Evolutionary conservation across 345 rosid species (phyloP), one percentile per base, ranked within the genome.

Genomic region (Erodium maritimum): DNA sequence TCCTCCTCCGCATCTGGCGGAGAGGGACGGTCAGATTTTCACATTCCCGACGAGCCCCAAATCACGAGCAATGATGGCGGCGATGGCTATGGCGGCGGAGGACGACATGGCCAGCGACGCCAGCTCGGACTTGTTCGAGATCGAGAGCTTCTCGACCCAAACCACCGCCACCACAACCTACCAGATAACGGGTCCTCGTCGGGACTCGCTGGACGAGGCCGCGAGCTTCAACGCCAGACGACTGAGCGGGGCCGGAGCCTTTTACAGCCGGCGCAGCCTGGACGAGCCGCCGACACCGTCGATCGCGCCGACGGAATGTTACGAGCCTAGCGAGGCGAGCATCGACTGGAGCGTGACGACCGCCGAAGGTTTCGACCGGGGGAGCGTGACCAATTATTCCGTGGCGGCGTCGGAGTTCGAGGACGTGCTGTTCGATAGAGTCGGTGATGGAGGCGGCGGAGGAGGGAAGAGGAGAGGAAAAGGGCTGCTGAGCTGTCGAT

Each of bases 101-200:
- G 95, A 88, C 37, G 96, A 85, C 52, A 77, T 71, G 4, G 81
- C 78, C 17, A 93, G 99, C 52, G 96, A 93, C 58, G 86, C 95
- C 1, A 89, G 99, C 73, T 93, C 99, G 0, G 96, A 93, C 69
- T 72, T 89, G 58, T 93, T 93, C 21, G 99, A 93, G 82, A 89
- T 93, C 0, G 99, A 93, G 76, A 93, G 99, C 75, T 81, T 93
- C 71, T 80, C 99, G 17, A 82, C 95, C 29, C 90, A 88, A 52
- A 56, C 77, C 5, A 54, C 71, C 0, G 50, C 69, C 29, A 29
- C 37, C 5, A 0, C 37, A 3, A 1, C 37, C 0, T 57, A 54
- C 33, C 73, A 78, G 4, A 55, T 71, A 54, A 19, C 52, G 19
- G 67, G 72, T 67, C 65, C 37, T 6, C 67, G 71, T 18, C 71